phyloP scores from a whole-genome alignment of 2,329 filamentous ascomycete genomes.

The Epichloe hybrida region DNA sequence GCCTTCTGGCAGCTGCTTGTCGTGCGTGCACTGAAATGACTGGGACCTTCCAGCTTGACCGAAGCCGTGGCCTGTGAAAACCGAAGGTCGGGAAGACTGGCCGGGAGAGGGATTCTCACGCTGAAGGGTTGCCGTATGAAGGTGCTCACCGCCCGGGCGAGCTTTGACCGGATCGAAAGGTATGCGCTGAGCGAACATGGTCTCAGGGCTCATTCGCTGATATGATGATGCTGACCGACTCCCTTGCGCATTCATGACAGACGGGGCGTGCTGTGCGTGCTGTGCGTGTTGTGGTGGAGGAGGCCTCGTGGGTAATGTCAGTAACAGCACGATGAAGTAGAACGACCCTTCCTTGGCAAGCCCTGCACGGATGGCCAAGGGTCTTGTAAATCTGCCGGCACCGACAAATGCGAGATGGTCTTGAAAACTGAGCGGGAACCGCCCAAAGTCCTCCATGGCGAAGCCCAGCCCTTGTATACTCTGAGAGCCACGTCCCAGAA shows the following conservation, averaged over 20 bases:
- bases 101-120: background rate
- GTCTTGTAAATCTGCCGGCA: conserved; percentile 36
- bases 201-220: conserved; percentile 16
- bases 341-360: conserved; percentile 47
- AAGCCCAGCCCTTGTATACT: conserved; percentile 43
- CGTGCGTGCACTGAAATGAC: background rate
- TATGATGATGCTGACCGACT: conserved; percentile 28
- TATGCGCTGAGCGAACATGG: conserved; percentile 28
- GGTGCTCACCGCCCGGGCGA: conserved; percentile 21
- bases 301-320: conserved; percentile 23
- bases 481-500: conserved; percentile 41
- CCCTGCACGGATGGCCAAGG: conserved; percentile 37
- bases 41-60: background rate
- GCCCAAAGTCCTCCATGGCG: conserved; percentile 35
- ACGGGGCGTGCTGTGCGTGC: conserved; percentile 33
- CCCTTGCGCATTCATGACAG: conserved; percentile 31
- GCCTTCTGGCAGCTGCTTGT: background rate
- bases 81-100: background rate
- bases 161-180: conserved; percentile 33
- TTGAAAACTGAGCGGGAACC: conserved; percentile 37
- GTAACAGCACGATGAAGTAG: conserved; percentile 44
- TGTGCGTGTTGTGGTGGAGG: conserved; percentile 29
- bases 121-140: background rate
- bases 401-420: conserved; percentile 42
- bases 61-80: background rate